phyloP scores from a whole-genome alignment of 768 basidiomycete genomes.

The Artomyces pyxidatus region DNA sequence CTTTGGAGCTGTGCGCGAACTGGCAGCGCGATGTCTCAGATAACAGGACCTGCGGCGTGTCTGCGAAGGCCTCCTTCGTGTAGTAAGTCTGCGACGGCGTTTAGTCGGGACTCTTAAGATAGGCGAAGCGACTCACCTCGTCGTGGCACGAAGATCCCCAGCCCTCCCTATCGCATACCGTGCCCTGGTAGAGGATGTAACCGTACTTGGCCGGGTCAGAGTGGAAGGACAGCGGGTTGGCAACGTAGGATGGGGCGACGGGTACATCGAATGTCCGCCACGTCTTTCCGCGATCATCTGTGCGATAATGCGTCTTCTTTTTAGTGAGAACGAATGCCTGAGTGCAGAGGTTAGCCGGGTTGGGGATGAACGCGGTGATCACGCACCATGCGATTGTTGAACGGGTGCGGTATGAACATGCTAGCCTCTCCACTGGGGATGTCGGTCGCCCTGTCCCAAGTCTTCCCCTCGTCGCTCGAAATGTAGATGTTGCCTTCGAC shows the following conservation, averaged over 20 bases:
- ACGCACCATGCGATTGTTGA: slow-evolving; percentile 44
- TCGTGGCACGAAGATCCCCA: slow-evolving; percentile 62
- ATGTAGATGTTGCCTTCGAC: slow-evolving; percentile 61
- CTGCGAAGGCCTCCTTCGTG: slow-evolving; percentile 76
- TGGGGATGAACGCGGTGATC: background rate
- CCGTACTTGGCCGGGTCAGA: slow-evolving; percentile 63
- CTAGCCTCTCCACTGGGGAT: slow-evolving; percentile 48
- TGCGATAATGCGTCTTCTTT: slow-evolving; percentile 74
- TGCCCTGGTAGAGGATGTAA: slow-evolving; percentile 75
- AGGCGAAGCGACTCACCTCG: slow-evolving; percentile 40
- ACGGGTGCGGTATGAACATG: slow-evolving; percentile 83
- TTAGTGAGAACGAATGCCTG: slow-evolving; percentile 86
- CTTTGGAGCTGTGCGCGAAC: slow-evolving; percentile 81
- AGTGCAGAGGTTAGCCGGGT: background rate
- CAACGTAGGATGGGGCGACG: slow-evolving; percentile 45
- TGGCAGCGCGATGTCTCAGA: slow-evolving; percentile 70
- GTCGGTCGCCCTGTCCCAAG: slow-evolving; percentile 44
- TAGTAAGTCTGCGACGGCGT: slow-evolving; percentile 63
- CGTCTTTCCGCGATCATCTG: slow-evolving; percentile 77
- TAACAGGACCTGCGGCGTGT: slow-evolving; percentile 50
- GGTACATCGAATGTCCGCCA: slow-evolving; percentile 80
- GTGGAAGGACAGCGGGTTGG: slow-evolving; percentile 79
- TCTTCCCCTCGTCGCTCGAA: slow-evolving; percentile 83
- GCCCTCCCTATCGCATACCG: slow-evolving; percentile 41
- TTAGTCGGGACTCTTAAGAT: background rate